Evolutionary conservation across 176 grass and related monocot genomes (phyloP), one percentile per base, ranked within the genome.

Genomic region (Elymus sibiricus): DNA sequence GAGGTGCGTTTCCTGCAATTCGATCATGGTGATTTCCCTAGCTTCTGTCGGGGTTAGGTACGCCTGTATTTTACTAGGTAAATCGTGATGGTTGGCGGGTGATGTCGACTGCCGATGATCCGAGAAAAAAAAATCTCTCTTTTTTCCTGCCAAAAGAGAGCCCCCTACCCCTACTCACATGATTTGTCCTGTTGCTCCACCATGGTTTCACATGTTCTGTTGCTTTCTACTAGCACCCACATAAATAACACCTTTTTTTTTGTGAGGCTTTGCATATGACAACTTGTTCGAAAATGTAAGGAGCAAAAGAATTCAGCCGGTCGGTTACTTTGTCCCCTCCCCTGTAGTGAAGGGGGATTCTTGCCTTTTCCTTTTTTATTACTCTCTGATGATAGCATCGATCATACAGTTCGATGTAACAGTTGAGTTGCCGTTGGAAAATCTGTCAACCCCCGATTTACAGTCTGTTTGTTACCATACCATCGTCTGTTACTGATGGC

Each of bases 1-100:
- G 25, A 83, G 89, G 89, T 87, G 38, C 24, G 60, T 81, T 87
- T 76, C 35, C 74, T 87, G 63, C 49, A 38, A 59, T 71, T 27
- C 68, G 13, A 32, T 16, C 24, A 4, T 64, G 71, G 29, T 32
- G 77, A 31, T 55, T 74, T 82, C 42, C 11, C 85, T 7, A 53
- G 39, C 5, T 77, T 86, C 21, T 49, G 25, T 70, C 32, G 39
- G 14, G 51, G 28, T 55, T 83, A 15, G 79, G 40, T 79, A 25
- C 40, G 13, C 31, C 8, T 38, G 10, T 47, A 6, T 80, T 80
- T 66, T 78, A 10, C 21, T 9, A 58, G 53, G 24, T 74, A 10
- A 31, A 51, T 63, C 6, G n/a, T 43, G 28, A 19, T 34, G 31
- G 9, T 43, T 31, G 6, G 0, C 16, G 67, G 17, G 29, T 40